Conservation (phyloP, 2,329 filamentous ascomycete genomes). For the Zymoseptoria brevis region DNA sequence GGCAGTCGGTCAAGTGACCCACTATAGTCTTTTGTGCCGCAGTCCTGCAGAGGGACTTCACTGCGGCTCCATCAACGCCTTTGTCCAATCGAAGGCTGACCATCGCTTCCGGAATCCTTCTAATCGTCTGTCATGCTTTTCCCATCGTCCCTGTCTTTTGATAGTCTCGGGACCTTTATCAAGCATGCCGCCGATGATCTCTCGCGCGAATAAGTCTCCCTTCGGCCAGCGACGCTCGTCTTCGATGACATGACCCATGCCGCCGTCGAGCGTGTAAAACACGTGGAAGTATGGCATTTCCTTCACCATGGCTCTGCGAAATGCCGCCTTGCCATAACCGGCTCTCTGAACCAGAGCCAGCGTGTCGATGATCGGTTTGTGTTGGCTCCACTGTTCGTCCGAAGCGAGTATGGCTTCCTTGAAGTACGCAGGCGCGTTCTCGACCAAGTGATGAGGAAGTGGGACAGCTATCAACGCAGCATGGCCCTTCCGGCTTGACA, state of each 20-base stretch:
- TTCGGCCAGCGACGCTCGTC: slow-evolving; percentile 76
- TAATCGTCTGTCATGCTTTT: slow-evolving; percentile 56
- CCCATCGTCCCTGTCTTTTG: slow-evolving; percentile 86
- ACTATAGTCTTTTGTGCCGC: neutral
- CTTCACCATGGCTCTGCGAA: slow-evolving; percentile 74
- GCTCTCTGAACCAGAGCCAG: slow-evolving; percentile 50
- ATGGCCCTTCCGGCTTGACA: slow-evolving; percentile 63
- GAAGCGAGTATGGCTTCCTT: slow-evolving; percentile 80
- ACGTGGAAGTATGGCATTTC: slow-evolving; percentile 99
- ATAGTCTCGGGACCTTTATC: slow-evolving; percentile 73
- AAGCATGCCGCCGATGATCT: slow-evolving; percentile 87
- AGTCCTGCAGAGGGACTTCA: neutral
- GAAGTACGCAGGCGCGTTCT: slow-evolving; percentile 90
- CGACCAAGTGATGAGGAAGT: slow-evolving; percentile 83
- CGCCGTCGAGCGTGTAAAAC: slow-evolving; percentile 90
- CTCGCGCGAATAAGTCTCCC: slow-evolving; percentile 86
- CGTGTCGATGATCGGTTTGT: slow-evolving; percentile 91
- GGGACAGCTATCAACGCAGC: slow-evolving; percentile 81
- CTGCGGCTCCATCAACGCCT: slow-evolving; percentile 46
- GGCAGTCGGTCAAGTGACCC: neutral
- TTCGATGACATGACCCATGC: slow-evolving; percentile 86
- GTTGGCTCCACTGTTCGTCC: slow-evolving; percentile 93
- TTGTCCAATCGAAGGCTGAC: slow-evolving; percentile 89
- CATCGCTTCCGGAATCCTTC: slow-evolving; percentile 77
- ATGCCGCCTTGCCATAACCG: slow-evolving; percentile 71